Percentiles rank a stretch among this genome's conserved stretches.
Evolutionary conservation across 495 filamentous ascomycete genomes (phyloP).

Genomic region (Thermothielavioides terrestris): DNA sequence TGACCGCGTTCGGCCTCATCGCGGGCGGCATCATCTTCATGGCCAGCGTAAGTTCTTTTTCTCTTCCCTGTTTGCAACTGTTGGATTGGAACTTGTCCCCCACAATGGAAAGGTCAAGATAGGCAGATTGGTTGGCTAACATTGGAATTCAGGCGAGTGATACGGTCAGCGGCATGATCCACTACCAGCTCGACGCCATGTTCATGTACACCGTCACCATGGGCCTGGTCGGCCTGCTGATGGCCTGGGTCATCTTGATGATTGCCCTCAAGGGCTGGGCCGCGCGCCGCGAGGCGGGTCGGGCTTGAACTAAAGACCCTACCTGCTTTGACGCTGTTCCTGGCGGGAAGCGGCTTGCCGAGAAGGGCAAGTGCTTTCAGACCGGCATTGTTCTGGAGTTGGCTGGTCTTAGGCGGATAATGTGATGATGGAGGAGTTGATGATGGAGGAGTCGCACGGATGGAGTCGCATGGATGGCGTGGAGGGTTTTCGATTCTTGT

Average conservation of each 20-base stretch:
- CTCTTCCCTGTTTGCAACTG: not conserved
- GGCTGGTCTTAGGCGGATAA: too few relatives aligned
- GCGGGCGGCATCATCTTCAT: slow-evolving; percentile 88
- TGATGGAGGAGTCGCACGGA: not conserved
- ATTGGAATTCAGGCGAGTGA: slow-evolving; percentile 49
- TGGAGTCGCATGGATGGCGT: not conserved
- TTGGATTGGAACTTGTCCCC: not conserved
- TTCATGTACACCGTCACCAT: slow-evolving; percentile 87
- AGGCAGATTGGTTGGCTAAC: slow-evolving; percentile 9
- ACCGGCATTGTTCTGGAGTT: too few relatives aligned
- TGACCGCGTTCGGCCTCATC: slow-evolving; percentile 79
- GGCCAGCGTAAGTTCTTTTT: slow-evolving; percentile 58
- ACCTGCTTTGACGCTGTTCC: too few relatives aligned
- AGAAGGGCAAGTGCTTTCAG: too few relatives aligned
- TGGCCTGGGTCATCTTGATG: slow-evolving; percentile 72
- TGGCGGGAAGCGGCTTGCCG: too few relatives aligned
- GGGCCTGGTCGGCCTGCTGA: slow-evolving; percentile 72
- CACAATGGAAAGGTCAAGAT: not conserved
- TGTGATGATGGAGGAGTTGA: not conserved
- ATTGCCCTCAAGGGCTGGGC: slow-evolving; percentile 92
- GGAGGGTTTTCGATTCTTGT: slow-evolving; percentile 15
- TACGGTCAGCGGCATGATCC: slow-evolving; percentile 68
- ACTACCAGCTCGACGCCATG: slow-evolving; percentile 69
- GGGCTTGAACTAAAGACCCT: not conserved
- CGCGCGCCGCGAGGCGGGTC: slow-evolving; percentile 45